Base-by-base conservation (phyloP, 176 grass and related monocot genomes). In the Oryza australiensis region DNA sequence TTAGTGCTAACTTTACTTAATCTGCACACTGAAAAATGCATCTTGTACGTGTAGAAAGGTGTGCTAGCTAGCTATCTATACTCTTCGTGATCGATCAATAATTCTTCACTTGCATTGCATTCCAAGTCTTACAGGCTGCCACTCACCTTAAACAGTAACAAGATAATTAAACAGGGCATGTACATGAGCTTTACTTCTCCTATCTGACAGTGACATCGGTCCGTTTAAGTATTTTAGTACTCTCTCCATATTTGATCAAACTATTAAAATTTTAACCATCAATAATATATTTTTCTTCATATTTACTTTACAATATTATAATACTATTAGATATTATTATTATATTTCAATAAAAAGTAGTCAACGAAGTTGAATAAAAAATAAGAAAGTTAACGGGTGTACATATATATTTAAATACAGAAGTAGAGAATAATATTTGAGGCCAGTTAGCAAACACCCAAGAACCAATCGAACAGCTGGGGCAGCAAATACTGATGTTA, bases 41-140 rank as follows among this genome's bases (percentile, higher is more conserved):
- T 57, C 42, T 45, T 69, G 28, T 24, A 2, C 24, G 12, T 20
- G 22, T 26, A 26, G n/a, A 42, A 40, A 70, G 37, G n/a, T 70
- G 18, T 14, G 22, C 63, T 3, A 68, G n/a, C 11, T 41, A 26
- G 32, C 38, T 13, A 1, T 23, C 66, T 70, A 78, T 37, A 37
- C 72, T 46, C 22, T 46, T 10, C 32, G 51, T 55, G 22, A 60
- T 24, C 1, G 38, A 15, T 12, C 20, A 65, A 75, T 66, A 27
- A 70, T 15, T 60, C 66, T 89, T 82, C 77, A 65, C 82, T 85
- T 81, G 71, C 42, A 65, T 89, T 81, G 64, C 32, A 65, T 85
- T 71, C 26, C 45, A 82, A 86, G 65, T 60, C 57, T 35, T 66
- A n/a, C n/a, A n/a, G 34, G 70, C 20, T 57, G 51, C 66, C 67